Percentiles rank a stretch among this genome's conserved stretches.
Evolutionary conservation across 2,329 filamentous ascomycete species (phyloP).

Genomic region (Ophiostoma sp.): DNA sequence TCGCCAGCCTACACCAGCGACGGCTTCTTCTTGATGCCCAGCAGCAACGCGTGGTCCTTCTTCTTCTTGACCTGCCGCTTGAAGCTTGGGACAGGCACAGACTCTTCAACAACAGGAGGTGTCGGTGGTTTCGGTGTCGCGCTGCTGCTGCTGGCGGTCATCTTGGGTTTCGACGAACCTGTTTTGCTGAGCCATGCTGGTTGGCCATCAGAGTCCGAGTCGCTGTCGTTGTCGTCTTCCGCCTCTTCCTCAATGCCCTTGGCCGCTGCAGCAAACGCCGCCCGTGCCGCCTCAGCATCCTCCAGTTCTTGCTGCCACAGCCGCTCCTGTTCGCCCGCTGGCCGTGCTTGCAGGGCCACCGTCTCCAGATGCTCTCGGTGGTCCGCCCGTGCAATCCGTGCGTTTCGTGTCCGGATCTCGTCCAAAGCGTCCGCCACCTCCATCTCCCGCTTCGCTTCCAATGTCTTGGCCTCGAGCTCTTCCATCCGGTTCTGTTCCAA

Average conservation of each 20-base stretch:
- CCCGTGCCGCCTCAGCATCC: conserved; percentile 76
- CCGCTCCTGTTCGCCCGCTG: conserved; percentile 59
- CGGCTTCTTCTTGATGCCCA: conserved; percentile 87
- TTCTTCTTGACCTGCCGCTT: conserved; percentile 81
- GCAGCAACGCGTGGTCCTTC: conserved; percentile 70
- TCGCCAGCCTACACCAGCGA: conserved; percentile 49
- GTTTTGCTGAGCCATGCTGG: conserved; percentile 18
- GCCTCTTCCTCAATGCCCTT: conserved; percentile 51
- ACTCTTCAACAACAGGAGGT: neutral
- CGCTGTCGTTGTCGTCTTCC: conserved; percentile 24
- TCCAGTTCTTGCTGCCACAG: conserved; percentile 72
- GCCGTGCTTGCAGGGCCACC: conserved; percentile 50
- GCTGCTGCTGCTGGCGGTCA: conserved; percentile 38
- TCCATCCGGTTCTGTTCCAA: conserved; percentile 90
- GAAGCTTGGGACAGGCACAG: conserved; percentile 55
- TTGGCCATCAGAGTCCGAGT: neutral
- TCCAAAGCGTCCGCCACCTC: conserved; percentile 93
- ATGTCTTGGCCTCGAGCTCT: conserved; percentile 88
- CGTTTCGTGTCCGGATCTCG: conserved; percentile 90
- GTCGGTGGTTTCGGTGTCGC: conserved; percentile 33
- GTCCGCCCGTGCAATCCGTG: conserved; percentile 74
- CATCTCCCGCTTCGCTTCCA: conserved; percentile 94
- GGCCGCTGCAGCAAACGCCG: conserved; percentile 65
- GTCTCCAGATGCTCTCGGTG: conserved; percentile 65
- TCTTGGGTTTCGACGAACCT: conserved; percentile 35